phyloP scores from a whole-genome alignment of 305 asterid species.

The Plantago lanceolata region DNA sequence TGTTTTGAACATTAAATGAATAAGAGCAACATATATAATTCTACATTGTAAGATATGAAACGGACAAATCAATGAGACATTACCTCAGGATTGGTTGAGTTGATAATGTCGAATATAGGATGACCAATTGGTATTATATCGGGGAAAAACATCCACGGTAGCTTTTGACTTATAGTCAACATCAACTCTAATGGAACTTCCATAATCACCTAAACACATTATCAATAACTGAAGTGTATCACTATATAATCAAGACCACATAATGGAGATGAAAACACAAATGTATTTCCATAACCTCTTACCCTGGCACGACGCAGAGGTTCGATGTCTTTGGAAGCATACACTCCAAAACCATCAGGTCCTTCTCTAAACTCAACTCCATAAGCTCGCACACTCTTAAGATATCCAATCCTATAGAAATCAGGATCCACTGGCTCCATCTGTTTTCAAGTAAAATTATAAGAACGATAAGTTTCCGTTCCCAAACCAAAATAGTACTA shows the following conservation, averaged over 20 bases:
- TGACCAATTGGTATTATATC: conserved; percentile 88
- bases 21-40: background rate
- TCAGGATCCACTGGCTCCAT: conserved; percentile 91
- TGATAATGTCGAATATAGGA: conserved; percentile 89
- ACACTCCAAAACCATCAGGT: conserved; percentile 92
- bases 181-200: conserved; percentile 95
- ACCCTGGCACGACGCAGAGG: conserved; percentile 99
- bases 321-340: conserved; percentile 84
- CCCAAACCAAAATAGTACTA: too few species aligned
- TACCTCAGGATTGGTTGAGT: conserved; percentile 95
- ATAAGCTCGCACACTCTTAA: conserved; percentile 83
- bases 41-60: background rate
- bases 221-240: conserved; percentile 3
- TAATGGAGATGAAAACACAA: background rate
- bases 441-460: conserved; percentile 34
- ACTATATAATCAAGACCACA: conserved; percentile 10
- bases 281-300: background rate
- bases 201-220: conserved; percentile 72
- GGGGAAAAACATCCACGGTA: conserved; percentile 98
- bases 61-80: conserved; percentile 18
- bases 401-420: conserved; percentile 89
- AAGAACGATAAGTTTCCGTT: conserved; percentile 17
- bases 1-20: background rate
- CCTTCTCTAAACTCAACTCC: conserved; percentile 96
- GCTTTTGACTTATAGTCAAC: conserved; percentile 86